Conservation (phyloP, 2,329 filamentous ascomycete species). For the Penicillium decumbens region DNA sequence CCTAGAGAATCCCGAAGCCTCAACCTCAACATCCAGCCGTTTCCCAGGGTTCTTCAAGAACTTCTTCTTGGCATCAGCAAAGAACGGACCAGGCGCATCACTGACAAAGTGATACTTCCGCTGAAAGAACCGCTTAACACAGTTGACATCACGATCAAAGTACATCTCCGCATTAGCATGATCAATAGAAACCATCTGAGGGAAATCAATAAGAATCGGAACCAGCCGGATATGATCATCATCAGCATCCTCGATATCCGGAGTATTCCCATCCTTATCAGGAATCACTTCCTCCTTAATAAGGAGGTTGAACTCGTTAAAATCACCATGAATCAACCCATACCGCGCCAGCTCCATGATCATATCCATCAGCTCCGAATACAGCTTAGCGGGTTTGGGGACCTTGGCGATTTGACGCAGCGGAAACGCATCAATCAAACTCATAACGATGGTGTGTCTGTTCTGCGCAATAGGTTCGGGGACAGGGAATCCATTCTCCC, state of each 20-base stretch:
- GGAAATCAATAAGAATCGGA: conserved; percentile 93
- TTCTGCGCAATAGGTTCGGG: conserved; percentile 84
- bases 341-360: conserved; percentile 78
- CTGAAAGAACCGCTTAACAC: conserved; percentile 91
- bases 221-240: conserved; percentile 53
- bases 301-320: conserved; percentile 98
- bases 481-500: conserved; percentile 80
- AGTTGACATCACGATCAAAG: conserved; percentile 92
- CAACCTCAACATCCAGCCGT: conserved; percentile 79
- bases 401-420: conserved; percentile 82
- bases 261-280: conserved; percentile 37
- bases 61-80: conserved; percentile 73
- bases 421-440: conserved; percentile 84
- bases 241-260: conserved; percentile 24
- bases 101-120: conserved; percentile 82
- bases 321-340: conserved; percentile 94
- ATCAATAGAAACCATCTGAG: conserved; percentile 95
- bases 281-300: conserved; percentile 65
- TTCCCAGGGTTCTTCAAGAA: conserved; percentile 58
- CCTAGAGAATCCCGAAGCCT: conserved; percentile 91
- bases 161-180: conserved; percentile 94
- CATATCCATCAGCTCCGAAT: conserved; percentile 83
- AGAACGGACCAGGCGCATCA: conserved; percentile 78
- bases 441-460: conserved; percentile 95
- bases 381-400: conserved; percentile 76